These are phyloP conservation scores for Carex arenaria DNA, from an alignment of 202 grass and related monocot species.

Conservation along the genomic window DNA sequence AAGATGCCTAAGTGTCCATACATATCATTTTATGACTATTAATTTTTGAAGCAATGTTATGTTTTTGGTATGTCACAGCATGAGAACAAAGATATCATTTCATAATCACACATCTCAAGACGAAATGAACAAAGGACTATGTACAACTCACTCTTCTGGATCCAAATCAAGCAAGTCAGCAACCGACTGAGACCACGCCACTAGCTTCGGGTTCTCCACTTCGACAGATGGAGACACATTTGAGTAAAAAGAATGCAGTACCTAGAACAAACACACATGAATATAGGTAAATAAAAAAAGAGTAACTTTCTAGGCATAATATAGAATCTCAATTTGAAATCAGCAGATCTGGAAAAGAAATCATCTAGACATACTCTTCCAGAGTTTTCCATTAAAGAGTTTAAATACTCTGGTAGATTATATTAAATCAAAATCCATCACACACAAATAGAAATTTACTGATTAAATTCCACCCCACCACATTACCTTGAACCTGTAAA, in stretches of 20 bases:
- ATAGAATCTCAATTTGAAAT: not conserved
- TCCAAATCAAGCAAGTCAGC: constrained; percentile 92
- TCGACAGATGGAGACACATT: constrained; percentile 69
- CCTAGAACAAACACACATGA: constrained; percentile 32
- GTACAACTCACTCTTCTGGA: constrained; percentile 59
- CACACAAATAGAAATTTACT: not conserved
- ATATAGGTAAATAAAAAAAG: not conserved
- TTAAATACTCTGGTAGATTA: not conserved
- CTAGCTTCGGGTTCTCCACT: constrained; percentile 75
- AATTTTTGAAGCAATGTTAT: not conserved
- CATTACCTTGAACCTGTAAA: not conserved
- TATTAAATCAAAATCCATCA: not conserved
- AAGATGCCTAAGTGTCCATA: not conserved
- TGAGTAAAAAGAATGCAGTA: constrained; percentile 75
- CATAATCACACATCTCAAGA: not conserved
- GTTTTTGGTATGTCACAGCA: not conserved
- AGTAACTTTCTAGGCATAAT: not conserved
- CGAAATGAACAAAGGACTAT: not conserved
- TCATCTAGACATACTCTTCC: not conserved
- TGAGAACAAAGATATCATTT: not conserved
- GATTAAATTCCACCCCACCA: not conserved
- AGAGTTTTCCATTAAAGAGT: not conserved
- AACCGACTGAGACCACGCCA: constrained; percentile 63
- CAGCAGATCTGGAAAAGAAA: not conserved
- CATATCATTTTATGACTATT: not conserved